A percentile compares a stretch with the other conserved stretches of the same genome.
Evolutionary conservation across 2,329 filamentous ascomycete genomes (phyloP).

Genomic region (Verticillium longisporum): DNA sequence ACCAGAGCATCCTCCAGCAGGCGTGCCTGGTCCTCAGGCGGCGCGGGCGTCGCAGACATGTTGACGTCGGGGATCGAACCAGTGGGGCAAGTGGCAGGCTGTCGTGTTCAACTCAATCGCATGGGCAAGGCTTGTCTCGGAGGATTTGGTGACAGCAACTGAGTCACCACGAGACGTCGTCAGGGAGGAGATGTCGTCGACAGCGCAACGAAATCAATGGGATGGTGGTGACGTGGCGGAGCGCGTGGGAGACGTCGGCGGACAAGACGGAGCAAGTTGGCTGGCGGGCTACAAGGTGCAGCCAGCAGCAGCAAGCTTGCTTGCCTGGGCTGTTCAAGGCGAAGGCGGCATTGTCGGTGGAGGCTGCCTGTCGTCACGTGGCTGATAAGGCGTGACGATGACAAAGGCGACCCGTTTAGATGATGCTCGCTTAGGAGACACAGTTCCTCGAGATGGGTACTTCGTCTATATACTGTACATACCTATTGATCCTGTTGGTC

Average conservation of each 20-base stretch:
- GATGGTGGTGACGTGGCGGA: not conserved
- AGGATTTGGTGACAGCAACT: not conserved
- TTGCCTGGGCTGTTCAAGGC: not conserved
- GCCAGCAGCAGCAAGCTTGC: conserved; percentile 1
- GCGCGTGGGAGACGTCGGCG: not conserved
- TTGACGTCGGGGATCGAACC: conserved; percentile 8
- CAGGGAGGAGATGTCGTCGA: not conserved
- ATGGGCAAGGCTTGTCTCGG: not conserved
- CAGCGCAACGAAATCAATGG: not conserved
- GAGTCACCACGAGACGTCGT: not conserved
- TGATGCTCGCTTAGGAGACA: not conserved
- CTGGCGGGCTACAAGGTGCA: not conserved
- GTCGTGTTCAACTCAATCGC: not conserved
- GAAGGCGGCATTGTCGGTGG: not conserved
- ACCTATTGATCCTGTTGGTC: not conserved
- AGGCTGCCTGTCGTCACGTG: not conserved
- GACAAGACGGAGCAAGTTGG: not conserved
- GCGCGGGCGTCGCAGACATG: conserved; percentile 48
- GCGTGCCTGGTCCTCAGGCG: conserved; percentile 76
- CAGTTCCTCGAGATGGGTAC: not conserved
- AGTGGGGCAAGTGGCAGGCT: conserved; percentile 10
- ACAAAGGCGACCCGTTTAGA: not conserved
- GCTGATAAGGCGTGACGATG: not conserved
- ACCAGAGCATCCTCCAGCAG: conserved; percentile 95
- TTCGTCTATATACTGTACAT: not conserved